phyloP scores from a whole-genome alignment of 225 moss, liverwort and hornwort genomes.

The Anthoceros angustus region DNA sequence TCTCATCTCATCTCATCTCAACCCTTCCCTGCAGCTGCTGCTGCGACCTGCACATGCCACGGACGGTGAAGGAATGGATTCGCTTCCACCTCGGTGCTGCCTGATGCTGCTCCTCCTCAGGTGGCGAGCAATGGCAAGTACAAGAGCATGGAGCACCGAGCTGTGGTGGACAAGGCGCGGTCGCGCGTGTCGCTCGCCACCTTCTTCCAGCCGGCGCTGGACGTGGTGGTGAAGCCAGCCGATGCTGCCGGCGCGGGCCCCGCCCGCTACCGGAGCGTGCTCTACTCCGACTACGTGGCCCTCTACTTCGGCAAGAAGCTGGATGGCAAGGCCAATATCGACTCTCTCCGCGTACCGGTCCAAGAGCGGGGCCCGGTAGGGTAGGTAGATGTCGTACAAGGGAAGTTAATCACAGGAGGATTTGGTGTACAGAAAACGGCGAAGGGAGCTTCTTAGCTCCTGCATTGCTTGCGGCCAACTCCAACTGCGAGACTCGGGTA shows the following conservation, averaged over 20 bases:
- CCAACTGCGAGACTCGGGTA: too few relatives aligned
- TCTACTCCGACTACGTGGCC: not conserved
- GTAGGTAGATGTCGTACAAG: too few relatives aligned
- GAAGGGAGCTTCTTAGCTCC: too few relatives aligned
- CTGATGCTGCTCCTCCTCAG: not conserved
- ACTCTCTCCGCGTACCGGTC: not conserved
- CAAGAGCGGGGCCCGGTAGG: too few relatives aligned
- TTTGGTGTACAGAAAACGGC: too few relatives aligned
- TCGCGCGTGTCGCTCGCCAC: constrained; percentile 7
- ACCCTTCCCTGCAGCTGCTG: not conserved
- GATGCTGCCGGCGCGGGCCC: not conserved
- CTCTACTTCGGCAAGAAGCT: constrained; percentile 1
- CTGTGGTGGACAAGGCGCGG: not conserved
- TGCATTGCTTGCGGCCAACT: too few relatives aligned
- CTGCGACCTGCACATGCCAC: not conserved
- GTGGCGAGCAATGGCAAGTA: constrained; percentile 7
- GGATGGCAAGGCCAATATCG: not conserved
- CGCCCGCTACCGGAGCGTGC: not conserved
- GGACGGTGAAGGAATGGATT: not conserved
- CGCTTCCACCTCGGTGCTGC: not conserved
- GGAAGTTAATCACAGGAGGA: too few relatives aligned
- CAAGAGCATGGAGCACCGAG: constrained; percentile 12
- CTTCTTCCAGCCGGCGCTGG: constrained; percentile 6
- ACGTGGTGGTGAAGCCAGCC: constrained; percentile 1
- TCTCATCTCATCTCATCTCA: not conserved